phyloP scores from a whole-genome alignment of 192 early-diverging fungal species.

The Diversispora epigaea region DNA sequence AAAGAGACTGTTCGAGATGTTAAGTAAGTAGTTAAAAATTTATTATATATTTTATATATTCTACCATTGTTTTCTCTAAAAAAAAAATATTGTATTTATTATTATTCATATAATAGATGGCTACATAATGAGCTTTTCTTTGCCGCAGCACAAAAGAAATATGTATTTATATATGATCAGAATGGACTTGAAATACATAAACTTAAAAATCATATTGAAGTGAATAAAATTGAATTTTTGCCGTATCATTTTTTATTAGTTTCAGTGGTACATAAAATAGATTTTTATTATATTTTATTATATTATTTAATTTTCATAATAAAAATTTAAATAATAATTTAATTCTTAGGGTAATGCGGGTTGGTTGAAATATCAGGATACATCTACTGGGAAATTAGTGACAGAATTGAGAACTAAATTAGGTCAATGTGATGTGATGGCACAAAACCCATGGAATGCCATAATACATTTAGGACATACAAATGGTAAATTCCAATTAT shows the following conservation, averaged over 20 bases:
- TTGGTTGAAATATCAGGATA: conserved; percentile 89
- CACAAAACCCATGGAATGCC: conserved; percentile 88
- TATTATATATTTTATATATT: neutral
- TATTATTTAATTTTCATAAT: neutral
- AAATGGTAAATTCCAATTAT: conserved; percentile 54
- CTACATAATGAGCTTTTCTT: conserved; percentile 93
- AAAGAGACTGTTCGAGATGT: conserved; percentile 90
- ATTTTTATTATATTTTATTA: neutral
- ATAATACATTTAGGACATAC: conserved; percentile 89
- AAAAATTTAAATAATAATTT: conserved; percentile 1
- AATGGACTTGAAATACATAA: conserved; percentile 89
- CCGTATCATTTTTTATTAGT: conserved; percentile 91
- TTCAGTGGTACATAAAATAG: conserved; percentile 53
- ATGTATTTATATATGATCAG: conserved; percentile 92
- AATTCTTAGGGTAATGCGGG: conserved; percentile 68
- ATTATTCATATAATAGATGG: conserved; percentile 56
- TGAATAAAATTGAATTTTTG: conserved; percentile 83
- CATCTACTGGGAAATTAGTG: conserved; percentile 83
- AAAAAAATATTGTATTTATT: neutral
- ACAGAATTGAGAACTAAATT: conserved; percentile 75
- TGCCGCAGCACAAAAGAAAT: conserved; percentile 94
- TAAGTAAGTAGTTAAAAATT: conserved; percentile 44
- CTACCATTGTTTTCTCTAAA: neutral
- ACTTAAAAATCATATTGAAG: conserved; percentile 77
- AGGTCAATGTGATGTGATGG: conserved; percentile 79